Conservation (phyloP, 1,284 basidiomycete genomes). For the Hortiboletus rubellus region DNA sequence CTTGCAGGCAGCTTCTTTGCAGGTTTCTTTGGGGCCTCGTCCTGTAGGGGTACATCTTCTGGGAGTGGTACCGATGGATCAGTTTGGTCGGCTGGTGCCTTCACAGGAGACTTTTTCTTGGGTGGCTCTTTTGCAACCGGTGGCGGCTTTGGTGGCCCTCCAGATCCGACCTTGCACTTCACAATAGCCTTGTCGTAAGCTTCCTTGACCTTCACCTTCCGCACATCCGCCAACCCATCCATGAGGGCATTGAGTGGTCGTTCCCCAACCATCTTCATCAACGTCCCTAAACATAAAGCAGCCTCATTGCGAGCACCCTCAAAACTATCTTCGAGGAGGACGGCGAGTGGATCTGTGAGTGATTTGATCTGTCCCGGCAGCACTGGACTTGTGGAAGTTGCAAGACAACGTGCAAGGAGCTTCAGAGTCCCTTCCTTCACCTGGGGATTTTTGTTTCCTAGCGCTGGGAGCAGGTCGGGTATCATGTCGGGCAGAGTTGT, state of each 20-base stretch:
- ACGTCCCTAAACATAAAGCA: constrained; percentile 82
- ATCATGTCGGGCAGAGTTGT: constrained; percentile 81
- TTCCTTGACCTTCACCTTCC: constrained; percentile 94
- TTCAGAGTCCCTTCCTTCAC: constrained; percentile 94
- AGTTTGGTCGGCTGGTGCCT: constrained; percentile 29
- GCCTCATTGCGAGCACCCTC: constrained; percentile 92
- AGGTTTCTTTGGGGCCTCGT: constrained; percentile 46
- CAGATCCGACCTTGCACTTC: constrained; percentile 73
- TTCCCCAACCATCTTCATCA: constrained; percentile 99
- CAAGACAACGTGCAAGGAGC: constrained; percentile 83
- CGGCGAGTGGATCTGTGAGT: constrained; percentile 76
- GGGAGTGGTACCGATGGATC: constrained; percentile 9
- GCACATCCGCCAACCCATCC: constrained; percentile 85
- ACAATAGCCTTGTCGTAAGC: constrained; percentile 87
- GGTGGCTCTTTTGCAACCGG: constrained; percentile 43
- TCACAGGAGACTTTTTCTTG: constrained; percentile 45
- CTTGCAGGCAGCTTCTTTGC: constrained; percentile 53
- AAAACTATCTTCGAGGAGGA: constrained; percentile 83
- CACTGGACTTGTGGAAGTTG: constrained; percentile 67
- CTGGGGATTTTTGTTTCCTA: constrained; percentile 94
- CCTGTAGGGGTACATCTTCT: constrained; percentile 29
- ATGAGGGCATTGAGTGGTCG: constrained; percentile 86
- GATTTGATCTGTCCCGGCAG: constrained; percentile 80
- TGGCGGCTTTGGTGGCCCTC: constrained; percentile 43
- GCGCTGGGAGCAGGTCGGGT: constrained; percentile 77